phyloP scores from a whole-genome alignment of 169 alveolate species.

The Hepatocystis sp. region DNA sequence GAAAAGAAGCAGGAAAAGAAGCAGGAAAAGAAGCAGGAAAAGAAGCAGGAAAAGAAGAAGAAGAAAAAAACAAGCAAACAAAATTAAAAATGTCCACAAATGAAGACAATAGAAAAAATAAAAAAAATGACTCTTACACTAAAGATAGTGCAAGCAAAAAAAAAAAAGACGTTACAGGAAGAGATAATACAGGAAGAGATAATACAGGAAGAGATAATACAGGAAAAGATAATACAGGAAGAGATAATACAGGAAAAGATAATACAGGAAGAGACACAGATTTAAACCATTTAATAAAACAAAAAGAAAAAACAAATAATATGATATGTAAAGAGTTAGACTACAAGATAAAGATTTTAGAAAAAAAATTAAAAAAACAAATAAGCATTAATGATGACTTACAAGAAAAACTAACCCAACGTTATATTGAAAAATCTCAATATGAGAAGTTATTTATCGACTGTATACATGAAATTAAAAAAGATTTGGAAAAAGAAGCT shows the following conservation, averaged over 20 bases:
- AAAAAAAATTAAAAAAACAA: slow-evolving; percentile 72
- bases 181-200: background rate
- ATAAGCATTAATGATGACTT: slow-evolving; percentile 48
- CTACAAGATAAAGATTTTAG: slow-evolving; percentile 37
- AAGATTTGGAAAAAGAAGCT: slow-evolving; percentile 30
- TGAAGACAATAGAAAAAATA: slow-evolving; percentile 15
- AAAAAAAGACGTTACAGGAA: background rate
- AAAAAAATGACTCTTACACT: background rate
- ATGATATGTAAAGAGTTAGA: slow-evolving; percentile 15
- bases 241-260: no score
- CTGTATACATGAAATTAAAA: slow-evolving; percentile 46
- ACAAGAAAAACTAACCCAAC: slow-evolving; percentile 54
- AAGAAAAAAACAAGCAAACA: slow-evolving; percentile 5
- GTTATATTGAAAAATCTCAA: slow-evolving; percentile 63
- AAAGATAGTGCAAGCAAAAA: background rate
- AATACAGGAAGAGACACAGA: no score
- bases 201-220: no score
- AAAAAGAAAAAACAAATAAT: slow-evolving; percentile 14
- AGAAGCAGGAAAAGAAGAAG: background rate
- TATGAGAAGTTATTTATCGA: slow-evolving; percentile 59
- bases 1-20: background rate
- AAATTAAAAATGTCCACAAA: slow-evolving; percentile 5
- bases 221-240: no score
- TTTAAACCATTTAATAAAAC: background rate
- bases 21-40: background rate